Conservation (phyloP, 2,329 filamentous ascomycete genomes). For the Paraphaeosphaeria minitans region DNA sequence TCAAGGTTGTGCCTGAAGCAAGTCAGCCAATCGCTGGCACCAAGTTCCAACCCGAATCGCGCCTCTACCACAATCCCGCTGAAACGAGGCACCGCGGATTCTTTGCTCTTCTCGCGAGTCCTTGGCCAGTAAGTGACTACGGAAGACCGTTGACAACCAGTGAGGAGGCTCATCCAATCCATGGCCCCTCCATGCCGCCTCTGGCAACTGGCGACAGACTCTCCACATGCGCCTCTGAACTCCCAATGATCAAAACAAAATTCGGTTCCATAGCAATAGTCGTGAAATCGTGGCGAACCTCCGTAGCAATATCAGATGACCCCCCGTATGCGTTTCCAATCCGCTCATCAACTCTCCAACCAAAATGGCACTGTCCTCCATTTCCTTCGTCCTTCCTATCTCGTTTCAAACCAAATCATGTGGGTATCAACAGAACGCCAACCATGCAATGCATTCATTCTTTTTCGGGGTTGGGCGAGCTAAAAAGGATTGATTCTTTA, state of each 20-base stretch:
- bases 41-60: too few species aligned
- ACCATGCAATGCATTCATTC: slow-evolving; percentile 39
- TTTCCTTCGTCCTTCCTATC: neutral
- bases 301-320: neutral
- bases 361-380: neutral
- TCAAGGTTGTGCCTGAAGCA: too few species aligned
- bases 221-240: neutral
- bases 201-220: neutral
- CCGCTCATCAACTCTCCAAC: neutral
- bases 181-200: too few species aligned
- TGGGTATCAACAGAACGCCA: slow-evolving; percentile 44
- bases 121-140: too few species aligned
- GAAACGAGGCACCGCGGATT: too few species aligned
- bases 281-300: slow-evolving; percentile 3
- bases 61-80: too few species aligned
- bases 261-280: neutral
- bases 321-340: neutral
- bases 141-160: too few species aligned
- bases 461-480: neutral
- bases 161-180: too few species aligned
- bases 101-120: too few species aligned
- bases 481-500: slow-evolving; percentile 19
- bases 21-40: too few species aligned
- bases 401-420: slow-evolving; percentile 21
- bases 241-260: neutral